These are phyloP conservation scores for Exophiala mesophila DNA, from an alignment of 2,329 filamentous ascomycete genomes.

Conservation along the genomic window DNA sequence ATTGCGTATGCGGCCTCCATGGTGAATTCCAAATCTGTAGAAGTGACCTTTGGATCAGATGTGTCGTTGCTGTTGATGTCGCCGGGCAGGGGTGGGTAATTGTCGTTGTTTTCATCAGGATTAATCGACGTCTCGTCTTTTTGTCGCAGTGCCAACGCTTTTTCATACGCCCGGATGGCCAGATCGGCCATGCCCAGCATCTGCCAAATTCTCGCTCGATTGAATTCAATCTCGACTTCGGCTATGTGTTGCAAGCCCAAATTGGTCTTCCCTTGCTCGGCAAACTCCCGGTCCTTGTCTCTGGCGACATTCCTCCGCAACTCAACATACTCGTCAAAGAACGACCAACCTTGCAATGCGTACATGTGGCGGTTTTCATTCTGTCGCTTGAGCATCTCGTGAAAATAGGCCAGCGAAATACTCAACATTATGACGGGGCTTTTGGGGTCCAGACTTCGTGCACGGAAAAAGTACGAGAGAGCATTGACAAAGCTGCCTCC, in stretches of 20 bases:
- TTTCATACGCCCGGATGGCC: constrained; percentile 67
- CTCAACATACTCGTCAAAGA: constrained; percentile 69
- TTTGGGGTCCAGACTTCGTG: constrained; percentile 39
- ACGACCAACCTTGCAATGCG: constrained; percentile 77
- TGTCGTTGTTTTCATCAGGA: neutral
- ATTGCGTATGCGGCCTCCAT: constrained; percentile 71
- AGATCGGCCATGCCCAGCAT: constrained; percentile 67
- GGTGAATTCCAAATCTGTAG: constrained; percentile 40
- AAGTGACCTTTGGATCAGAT: constrained; percentile 1
- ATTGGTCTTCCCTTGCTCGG: neutral
- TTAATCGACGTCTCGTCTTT: constrained; percentile 4
- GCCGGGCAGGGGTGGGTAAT: neutral
- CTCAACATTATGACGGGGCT: constrained; percentile 68
- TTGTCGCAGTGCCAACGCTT: constrained; percentile 42
- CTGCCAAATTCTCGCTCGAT: constrained; percentile 72
- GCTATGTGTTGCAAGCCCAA: constrained; percentile 15
- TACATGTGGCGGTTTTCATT: constrained; percentile 85
- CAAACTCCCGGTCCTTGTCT: constrained; percentile 1
- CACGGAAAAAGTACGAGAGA: constrained; percentile 80
- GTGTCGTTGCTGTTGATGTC: neutral
- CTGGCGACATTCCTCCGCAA: constrained; percentile 36
- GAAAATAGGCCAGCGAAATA: constrained; percentile 78
- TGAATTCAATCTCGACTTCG: constrained; percentile 67
- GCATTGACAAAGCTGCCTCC: constrained; percentile 79
- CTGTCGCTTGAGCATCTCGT: constrained; percentile 84